Evolutionary conservation across 805 yeast genomes (phyloP), one percentile per base, ranked within the genome.

Genomic region (Sungouiozyma ichnusensis): DNA sequence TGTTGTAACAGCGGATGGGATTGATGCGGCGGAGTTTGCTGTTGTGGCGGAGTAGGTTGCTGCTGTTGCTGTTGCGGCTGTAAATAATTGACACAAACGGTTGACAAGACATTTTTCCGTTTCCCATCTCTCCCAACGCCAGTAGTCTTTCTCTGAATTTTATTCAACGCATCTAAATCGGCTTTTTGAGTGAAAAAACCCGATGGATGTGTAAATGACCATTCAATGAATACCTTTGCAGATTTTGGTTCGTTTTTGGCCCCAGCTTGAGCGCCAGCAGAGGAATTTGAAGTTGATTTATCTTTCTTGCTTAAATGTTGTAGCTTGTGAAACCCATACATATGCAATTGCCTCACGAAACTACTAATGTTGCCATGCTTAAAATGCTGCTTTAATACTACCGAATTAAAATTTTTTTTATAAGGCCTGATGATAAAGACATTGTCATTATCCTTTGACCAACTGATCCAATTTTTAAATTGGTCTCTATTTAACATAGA

Each of bases 271-370:
- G 20, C 37, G 17, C 24, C 36, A 16, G 40, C 14, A 24, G 29
- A 24, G 29, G 6, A 6, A 7, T 11, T 24, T 11, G 29, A 7
- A 24, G 29, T 11, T 6, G 11, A 24, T 24, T 24, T 24, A 7
- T 38, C 34, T 15, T 37, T 15, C n/a, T 29, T 37, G 17, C 13
- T 41, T 19, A 17, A 16, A 32, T 33, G 37, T 16, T 15, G 37
- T 66, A 74, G 79, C 64, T 88, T 87, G 62, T 88, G 96, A 66
- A 88, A 87, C 1, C 96, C 96, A 60, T 87, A 87, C 97, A 88
- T 90, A 67, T 90, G 95, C 37, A 88, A 68, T 63, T 90, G 97
- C 37, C 97, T 76, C 31, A 90, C 95, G 66, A 90, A 90, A 46
- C 90, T 79, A 18, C 95, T 86, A 20, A 88, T 86, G 57, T 90